phyloP scores from a whole-genome alignment of 306 rosid species.

The Ammopiptanthus mongolicus region DNA sequence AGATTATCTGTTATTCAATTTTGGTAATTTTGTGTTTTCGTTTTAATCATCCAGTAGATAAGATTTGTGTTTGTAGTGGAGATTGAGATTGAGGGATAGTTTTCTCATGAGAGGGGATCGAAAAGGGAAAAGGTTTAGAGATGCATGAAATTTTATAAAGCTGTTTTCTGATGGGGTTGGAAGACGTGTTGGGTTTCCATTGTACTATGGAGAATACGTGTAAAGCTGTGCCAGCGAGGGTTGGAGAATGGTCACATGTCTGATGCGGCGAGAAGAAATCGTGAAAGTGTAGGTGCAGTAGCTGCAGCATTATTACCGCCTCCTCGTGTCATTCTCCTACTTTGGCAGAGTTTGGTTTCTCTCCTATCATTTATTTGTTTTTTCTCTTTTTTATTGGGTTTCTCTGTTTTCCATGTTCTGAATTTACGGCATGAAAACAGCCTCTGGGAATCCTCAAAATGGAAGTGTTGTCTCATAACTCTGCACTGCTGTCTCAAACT shows the following conservation, averaged over 20 bases:
- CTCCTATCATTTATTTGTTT: background rate
- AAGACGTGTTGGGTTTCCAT: slow-evolving; percentile 21
- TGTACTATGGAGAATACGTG: slow-evolving; percentile 22
- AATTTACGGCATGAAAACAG: background rate
- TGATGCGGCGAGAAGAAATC: slow-evolving; percentile 54
- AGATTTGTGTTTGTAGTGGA: background rate
- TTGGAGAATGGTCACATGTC: background rate
- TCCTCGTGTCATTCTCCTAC: background rate
- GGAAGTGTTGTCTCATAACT: background rate
- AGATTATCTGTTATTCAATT: slow-evolving; percentile 9
- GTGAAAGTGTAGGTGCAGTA: background rate
- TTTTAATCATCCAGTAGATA: background rate
- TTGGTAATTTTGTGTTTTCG: background rate
- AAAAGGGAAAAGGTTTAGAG: background rate
- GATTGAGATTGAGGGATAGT: background rate
- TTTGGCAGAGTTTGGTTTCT: background rate
- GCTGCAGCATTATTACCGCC: background rate
- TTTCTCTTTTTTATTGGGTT: background rate
- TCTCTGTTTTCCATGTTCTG: background rate
- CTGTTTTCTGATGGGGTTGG: background rate
- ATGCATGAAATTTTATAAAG: background rate
- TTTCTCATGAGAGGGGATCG: background rate
- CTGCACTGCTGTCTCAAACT: background rate
- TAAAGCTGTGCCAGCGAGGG: background rate
- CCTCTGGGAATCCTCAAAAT: background rate